Base-by-base conservation (phyloP, 2,329 filamentous ascomycete genomes). In the Arthrocladium fulminans region DNA sequence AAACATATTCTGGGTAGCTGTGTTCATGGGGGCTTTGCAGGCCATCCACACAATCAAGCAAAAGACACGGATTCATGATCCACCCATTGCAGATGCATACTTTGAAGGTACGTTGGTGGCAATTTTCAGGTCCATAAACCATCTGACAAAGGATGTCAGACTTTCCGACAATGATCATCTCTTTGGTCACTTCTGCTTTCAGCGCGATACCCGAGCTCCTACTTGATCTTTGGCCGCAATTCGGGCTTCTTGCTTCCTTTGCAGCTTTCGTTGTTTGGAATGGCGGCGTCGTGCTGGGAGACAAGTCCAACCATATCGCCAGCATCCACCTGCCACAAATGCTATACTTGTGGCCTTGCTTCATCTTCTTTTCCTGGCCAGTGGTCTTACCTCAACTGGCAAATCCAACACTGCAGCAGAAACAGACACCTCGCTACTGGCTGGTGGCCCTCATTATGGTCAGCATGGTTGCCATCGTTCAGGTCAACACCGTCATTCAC, bases 341-440 rank as follows among this genome's bases (percentile, higher is more conserved):
- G 78, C 81, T 97, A 15, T 98, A 98, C 61, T 83, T 97, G 56
- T 95, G 88, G 85, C 84, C 89, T 0, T 85, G 94, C 53, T 82
- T 94, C 50, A 70, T 79, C 29, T 94, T 97, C 69, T 97, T 96
- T 70, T 95, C 89, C 0, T 79, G 81, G 42, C 90, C 92, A 0
- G 72, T 96, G 1, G 67, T 90, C 3, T 54, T 84, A 0, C 77
- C 81, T 0, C 71, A 73, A 2, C 60, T 62, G 9, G 51, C 50
- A 12, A 53, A 61, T 25, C 55, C 70, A n/a, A 61, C 64, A 1
- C 58, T 55, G 29, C 59, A 61, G 27, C 52, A 70, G 37, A 58
- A 66, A 35, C 59, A 59, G 2, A 54, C 69, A 4, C 73, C 74
- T 2, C 63, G 67, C 10, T 5, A 68, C 3, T 53, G 61, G 22